These are phyloP conservation scores for Argentina anserina DNA, from an alignment of 306 rosid genomes.

Conservation along the genomic window DNA sequence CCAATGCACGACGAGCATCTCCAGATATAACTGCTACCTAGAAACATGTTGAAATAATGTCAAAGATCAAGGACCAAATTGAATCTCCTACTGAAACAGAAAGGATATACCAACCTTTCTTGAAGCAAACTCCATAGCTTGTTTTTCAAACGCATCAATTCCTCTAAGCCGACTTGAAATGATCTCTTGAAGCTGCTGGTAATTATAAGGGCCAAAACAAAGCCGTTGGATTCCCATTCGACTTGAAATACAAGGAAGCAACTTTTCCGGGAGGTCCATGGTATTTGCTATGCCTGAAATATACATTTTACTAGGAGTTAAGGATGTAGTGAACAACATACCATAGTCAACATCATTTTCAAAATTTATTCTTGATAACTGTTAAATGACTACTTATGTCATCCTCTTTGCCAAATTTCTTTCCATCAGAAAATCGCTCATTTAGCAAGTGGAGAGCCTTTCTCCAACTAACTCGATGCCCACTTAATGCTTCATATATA, in stretches of 20 bases:
- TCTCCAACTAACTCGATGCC: constrained; percentile 88
- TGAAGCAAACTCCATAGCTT: constrained; percentile 11
- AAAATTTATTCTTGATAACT: not conserved
- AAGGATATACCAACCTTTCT: constrained; percentile 5
- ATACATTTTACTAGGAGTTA: constrained; percentile 19
- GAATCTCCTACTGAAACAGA: not conserved
- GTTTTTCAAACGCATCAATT: constrained; percentile 72
- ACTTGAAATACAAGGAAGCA: constrained; percentile 98
- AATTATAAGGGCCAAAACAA: constrained; percentile 91
- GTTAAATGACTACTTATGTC: too few species aligned
- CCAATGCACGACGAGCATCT: constrained; percentile 95
- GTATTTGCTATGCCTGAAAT: constrained; percentile 94
- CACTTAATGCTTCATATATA: constrained; percentile 82
- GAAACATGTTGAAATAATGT: constrained; percentile 23
- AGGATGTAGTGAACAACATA: constrained; percentile 19
- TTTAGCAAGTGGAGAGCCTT: constrained; percentile 79
- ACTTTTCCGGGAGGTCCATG: constrained; percentile 98
- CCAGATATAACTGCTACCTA: constrained; percentile 98
- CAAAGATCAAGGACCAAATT: constrained; percentile 8
- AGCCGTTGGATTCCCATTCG: constrained; percentile 97
- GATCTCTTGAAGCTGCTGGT: constrained; percentile 93
- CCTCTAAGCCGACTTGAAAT: constrained; percentile 83
- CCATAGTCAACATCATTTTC: constrained; percentile 14
- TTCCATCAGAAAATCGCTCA: constrained; percentile 77
- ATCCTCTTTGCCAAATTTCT: constrained; percentile 53